Evolutionary conservation across 257 asterid species (phyloP), one percentile per base, ranked within the genome.

Genomic region (Solanum boliviense): DNA sequence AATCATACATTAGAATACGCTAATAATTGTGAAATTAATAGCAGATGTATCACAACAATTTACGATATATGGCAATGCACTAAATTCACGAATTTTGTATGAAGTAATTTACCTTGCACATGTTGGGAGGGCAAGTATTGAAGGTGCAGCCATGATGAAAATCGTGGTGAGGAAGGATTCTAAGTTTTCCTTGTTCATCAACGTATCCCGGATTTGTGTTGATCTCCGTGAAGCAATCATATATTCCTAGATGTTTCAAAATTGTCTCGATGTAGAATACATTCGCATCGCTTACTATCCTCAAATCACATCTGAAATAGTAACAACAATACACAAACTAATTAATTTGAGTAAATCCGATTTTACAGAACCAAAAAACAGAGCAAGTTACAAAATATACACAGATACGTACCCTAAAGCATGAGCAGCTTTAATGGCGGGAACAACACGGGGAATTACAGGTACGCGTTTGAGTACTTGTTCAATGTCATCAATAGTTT

Each of bases 271-370:
- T 93, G 73, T 92, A 97, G 83, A 97, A 92, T n/a, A 87, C 8
- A 87, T 95, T 97, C 36, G 99, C 98, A 86, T 97, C 99, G 76
- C 99, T 97, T 85, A 97, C 92, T 8, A 96, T 89, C 91, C 96
- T 95, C 94, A 96, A 86, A 90, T 95, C 98, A 88, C 99, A 97
- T 84, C 98, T 94, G 68, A 34, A 46, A 44, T 4, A 44, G 41
- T 38, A 38, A 8, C 41, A 38, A 38, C 41, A 38, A 38, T 38
- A 46, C 3, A 46, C 15, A 9, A 3, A 32, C n/a, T n/a, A 35
- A 35, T 1, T 35, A 35, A 35, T 35, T 38, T 38, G 52, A 44
- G 52, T 44, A 44, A 44, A 46, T 29, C 31, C 31, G 2, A 31
- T 13, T 46, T 46, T 23, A 83, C 4, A 16, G 31, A 32, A 46